Evolutionary conservation across 1,284 basidiomycete genomes (phyloP).

Genomic region (Puccinia novopanici): DNA sequence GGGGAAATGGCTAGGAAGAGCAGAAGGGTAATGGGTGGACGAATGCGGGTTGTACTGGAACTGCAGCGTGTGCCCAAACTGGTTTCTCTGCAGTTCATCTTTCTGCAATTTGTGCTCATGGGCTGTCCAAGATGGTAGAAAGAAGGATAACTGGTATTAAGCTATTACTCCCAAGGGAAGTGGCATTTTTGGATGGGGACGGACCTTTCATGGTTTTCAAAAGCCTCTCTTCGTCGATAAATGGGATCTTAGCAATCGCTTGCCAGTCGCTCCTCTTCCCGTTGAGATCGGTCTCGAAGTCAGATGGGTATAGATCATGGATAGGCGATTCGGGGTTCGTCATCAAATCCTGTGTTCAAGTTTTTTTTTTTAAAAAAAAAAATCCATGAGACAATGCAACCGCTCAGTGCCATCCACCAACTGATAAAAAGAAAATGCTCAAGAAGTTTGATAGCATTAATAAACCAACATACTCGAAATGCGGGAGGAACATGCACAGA

Average conservation of each 20-base stretch:
- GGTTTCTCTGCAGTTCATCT: conserved; percentile 78
- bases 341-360: conserved; percentile 86
- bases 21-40: conserved; percentile 72
- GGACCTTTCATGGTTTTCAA: conserved; percentile 76
- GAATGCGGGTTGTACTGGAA: conserved; percentile 71
- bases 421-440: too few relatives aligned
- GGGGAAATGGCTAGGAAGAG: conserved; percentile 91
- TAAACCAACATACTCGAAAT: conserved; percentile 62
- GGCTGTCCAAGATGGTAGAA: conserved; percentile 1
- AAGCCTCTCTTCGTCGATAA: conserved; percentile 83
- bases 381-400: background rate
- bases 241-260: conserved; percentile 97
- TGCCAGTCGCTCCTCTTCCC: conserved; percentile 99
- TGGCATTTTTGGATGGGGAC: too few relatives aligned
- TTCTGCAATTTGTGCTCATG: conserved; percentile 74
- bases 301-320: conserved; percentile 86
- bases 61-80: conserved; percentile 74
- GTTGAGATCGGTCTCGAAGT: conserved; percentile 91
- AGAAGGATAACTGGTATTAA: conserved; percentile 78
- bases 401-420: too few relatives aligned
- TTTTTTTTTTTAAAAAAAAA: too few relatives aligned
- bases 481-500: conserved; percentile 81
- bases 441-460: too few relatives aligned
- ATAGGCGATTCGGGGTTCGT: conserved; percentile 81
- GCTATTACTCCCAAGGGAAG: conserved; percentile 74